These are phyloP conservation scores for Pseudopyrenochaeta lycopersici DNA, from an alignment of 2,329 filamentous ascomycete species.

Conservation along the genomic window DNA sequence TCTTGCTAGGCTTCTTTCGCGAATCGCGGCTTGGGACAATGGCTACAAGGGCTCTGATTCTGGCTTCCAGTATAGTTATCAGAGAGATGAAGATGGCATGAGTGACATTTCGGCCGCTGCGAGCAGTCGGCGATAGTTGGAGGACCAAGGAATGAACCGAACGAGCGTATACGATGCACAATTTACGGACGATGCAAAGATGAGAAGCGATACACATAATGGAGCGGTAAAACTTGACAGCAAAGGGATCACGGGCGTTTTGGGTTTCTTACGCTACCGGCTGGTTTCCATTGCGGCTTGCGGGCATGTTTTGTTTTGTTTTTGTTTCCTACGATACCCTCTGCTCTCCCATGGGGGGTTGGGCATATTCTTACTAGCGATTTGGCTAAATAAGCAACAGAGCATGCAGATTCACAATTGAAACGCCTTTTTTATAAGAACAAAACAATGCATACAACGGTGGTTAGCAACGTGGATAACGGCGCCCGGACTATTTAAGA, in stretches of 20 bases:
- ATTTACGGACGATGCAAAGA: not conserved
- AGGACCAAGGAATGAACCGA: not conserved
- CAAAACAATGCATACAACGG: no score
- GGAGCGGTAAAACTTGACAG: not conserved
- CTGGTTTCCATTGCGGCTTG: not conserved
- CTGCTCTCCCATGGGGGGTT: slow-evolving; percentile 16
- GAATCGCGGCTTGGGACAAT: slow-evolving; percentile 47
- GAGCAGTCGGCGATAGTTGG: slow-evolving; percentile 9
- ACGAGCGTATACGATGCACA: not conserved
- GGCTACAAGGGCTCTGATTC: slow-evolving; percentile 36
- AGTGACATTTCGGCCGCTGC: slow-evolving; percentile 22
- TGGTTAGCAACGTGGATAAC: no score
- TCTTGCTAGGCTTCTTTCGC: slow-evolving; percentile 39
- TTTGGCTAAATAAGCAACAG: not conserved
- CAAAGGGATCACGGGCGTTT: no score
- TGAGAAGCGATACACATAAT: not conserved
- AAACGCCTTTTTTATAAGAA: not conserved
- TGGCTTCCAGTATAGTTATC: slow-evolving; percentile 27
- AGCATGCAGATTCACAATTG: not conserved
- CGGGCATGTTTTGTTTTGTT: not conserved
- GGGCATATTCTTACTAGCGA: not conserved
- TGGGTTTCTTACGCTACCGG: no score
- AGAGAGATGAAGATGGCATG: slow-evolving; percentile 30
- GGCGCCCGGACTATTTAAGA: no score
- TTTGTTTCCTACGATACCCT: slow-evolving; percentile 14